These are phyloP conservation scores for Diddensiella transvaalensis DNA, from an alignment of 805 yeast species.

Conservation along the genomic window DNA sequence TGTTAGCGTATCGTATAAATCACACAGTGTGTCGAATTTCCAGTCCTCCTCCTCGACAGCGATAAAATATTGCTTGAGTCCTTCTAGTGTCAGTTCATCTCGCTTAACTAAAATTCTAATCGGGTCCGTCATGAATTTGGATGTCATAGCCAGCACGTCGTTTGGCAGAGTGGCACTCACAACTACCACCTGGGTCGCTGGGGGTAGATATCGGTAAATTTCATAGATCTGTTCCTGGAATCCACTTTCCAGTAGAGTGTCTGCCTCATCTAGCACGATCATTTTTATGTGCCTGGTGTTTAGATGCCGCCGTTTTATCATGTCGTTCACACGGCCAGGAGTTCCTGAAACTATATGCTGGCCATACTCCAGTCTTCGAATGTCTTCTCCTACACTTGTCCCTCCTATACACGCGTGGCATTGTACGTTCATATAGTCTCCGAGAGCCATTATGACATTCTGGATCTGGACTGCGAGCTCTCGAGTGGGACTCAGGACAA, in stretches of 20 bases:
- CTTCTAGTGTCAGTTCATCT: slow-evolving; percentile 94
- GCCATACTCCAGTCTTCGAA: slow-evolving; percentile 76
- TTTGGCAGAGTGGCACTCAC: slow-evolving; percentile 93
- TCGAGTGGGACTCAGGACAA: slow-evolving; percentile 95
- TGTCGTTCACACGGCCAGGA: slow-evolving; percentile 96
- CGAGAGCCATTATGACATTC: slow-evolving; percentile 85
- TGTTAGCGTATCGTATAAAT: slow-evolving; percentile 89
- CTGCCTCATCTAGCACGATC: slow-evolving; percentile 97
- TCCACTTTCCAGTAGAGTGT: slow-evolving; percentile 90
- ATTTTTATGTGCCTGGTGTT: slow-evolving; percentile 81
- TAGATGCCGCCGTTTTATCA: slow-evolving; percentile 87
- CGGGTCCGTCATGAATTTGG: slow-evolving; percentile 92
- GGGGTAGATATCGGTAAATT: slow-evolving; percentile 83
- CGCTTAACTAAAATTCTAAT: slow-evolving; percentile 90
- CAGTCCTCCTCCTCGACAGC: slow-evolving; percentile 89
- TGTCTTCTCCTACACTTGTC: slow-evolving; percentile 82
- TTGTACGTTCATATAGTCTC: slow-evolving; percentile 82
- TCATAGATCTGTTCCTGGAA: slow-evolving; percentile 95
- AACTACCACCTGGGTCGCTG: slow-evolving; percentile 87
- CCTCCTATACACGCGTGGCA: slow-evolving; percentile 99
- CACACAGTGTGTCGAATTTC: slow-evolving; percentile 94
- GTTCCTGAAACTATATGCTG: slow-evolving; percentile 96
- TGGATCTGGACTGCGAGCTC: slow-evolving; percentile 96
- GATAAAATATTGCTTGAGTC: slow-evolving; percentile 87
- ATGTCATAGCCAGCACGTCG: slow-evolving; percentile 87